Base-by-base conservation (phyloP, 345 rosid species). In the Crucihimalaya himalaica region DNA sequence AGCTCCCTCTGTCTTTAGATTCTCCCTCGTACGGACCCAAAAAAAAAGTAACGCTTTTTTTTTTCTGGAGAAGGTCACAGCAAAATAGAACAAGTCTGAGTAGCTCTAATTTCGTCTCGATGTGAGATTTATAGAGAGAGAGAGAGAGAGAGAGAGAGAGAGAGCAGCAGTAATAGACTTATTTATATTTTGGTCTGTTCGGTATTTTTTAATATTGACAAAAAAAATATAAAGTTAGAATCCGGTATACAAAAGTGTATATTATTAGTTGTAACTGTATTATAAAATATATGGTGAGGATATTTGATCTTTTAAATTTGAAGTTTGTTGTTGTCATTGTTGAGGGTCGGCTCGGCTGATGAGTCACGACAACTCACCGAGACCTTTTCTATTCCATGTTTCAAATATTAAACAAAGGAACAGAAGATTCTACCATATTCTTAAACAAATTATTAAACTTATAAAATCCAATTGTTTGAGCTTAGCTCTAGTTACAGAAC, bases 331-430 rank as follows among this genome's bases (percentile, higher is more conserved):
- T 3, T 37, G 55, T 59, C 66, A 20, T 60, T 48, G 68, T 59
- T 40, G 29, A 68, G 47, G 70, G 75, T 42, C 79, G 75, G 59
- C 70, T 69, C n/a, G n/a, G 66, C 65, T 69, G 66, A 70, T 69
- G 59, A 69, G 66, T 69, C 71, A 76, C 53, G 66, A 76, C 79
- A 76, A 69, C 75, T 76, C 80, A 76, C 63, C 8, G 8, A 32
- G 62, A 68, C 23, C 32, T 40, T 32, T 62, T 62, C 66, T 18
- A 28, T 20, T 74, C 28, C 15, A 16, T 74, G 67, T 53, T 59
- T 67, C 68, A 32, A 53, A 53, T 35, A 54, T 32, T 45, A 53
- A 69, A 61, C 32, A 70, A 63, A 61, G 5, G 18, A 54, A 51
- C 16, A 27, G 37, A 67, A 50, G 62, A 61, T 51, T 67, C 63